phyloP scores from a whole-genome alignment of 768 basidiomycete species.

The Daedaleopsis nitida region DNA sequence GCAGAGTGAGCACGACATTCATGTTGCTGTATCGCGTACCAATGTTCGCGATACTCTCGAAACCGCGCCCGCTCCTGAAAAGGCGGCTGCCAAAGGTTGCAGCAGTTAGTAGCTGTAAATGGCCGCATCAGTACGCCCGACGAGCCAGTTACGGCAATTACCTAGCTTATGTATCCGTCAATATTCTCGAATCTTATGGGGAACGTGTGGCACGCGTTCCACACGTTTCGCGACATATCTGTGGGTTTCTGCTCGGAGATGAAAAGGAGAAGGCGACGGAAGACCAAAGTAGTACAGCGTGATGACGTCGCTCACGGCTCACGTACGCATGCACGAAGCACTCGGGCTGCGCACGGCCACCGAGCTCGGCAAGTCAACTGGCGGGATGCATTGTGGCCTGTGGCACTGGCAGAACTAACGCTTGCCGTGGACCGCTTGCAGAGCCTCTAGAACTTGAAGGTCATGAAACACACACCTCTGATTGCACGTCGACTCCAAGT shows the following conservation, averaged over 20 bases:
- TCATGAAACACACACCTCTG: neutral
- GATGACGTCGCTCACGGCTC: slow-evolving; percentile 6
- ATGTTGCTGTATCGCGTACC: too few species aligned
- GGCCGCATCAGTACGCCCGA: neutral
- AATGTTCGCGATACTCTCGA: neutral
- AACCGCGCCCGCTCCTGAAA: neutral
- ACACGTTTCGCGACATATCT: neutral
- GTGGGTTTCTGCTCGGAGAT: slow-evolving; percentile 13
- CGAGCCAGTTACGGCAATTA: neutral
- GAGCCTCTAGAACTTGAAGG: neutral
- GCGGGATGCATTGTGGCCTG: neutral
- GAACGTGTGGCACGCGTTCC: neutral
- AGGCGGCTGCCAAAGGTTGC: neutral
- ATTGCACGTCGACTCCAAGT: neutral
- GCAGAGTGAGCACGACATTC: neutral
- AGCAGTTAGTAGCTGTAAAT: neutral
- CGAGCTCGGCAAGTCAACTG: neutral
- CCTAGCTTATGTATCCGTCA: neutral
- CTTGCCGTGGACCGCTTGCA: neutral
- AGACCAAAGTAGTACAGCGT: neutral
- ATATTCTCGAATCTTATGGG: neutral
- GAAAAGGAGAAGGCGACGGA: slow-evolving; percentile 6
- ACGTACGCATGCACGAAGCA: neutral
- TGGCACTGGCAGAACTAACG: neutral
- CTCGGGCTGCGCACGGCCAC: neutral